A percentile compares a stretch with the other conserved stretches of the same genome.
These are phyloP conservation scores for Lactarius indigo DNA, from an alignment of 768 basidiomycete species.

Conservation along the genomic window DNA sequence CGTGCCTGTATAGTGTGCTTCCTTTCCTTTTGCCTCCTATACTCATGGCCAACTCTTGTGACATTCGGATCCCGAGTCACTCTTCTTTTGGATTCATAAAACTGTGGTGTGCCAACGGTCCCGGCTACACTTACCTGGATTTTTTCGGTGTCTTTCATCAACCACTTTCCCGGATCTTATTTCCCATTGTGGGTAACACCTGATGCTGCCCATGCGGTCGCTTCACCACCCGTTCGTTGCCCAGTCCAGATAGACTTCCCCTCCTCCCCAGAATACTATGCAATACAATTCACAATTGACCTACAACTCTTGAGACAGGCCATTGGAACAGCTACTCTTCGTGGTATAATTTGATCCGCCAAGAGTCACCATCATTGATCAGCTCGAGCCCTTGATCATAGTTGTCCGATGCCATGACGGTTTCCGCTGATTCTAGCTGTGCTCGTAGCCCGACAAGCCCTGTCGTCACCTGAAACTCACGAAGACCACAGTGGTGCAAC, in stretches of 20 bases:
- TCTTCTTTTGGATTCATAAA: constrained; percentile 7
- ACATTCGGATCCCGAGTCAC: constrained; percentile 8
- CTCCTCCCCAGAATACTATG: background rate
- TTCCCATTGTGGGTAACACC: constrained; percentile 5
- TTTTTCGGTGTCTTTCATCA: constrained; percentile 13
- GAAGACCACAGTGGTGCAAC: background rate
- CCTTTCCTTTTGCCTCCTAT: constrained; percentile 6
- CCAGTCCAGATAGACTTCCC: constrained; percentile 5
- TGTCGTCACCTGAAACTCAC: background rate
- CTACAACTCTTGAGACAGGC: background rate
- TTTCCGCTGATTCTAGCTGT: background rate
- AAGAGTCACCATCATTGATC: constrained; percentile 6
- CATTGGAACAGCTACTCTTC: background rate
- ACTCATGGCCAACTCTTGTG: constrained; percentile 7
- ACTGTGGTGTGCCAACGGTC: background rate
- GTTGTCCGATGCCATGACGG: background rate
- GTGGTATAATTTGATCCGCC: constrained; percentile 8
- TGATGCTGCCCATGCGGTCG: constrained; percentile 14
- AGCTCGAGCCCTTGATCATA: background rate
- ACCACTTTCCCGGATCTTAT: background rate
- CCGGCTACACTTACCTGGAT: constrained; percentile 7
- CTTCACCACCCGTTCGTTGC: constrained; percentile 1
- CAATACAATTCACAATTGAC: background rate
- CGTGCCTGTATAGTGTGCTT: constrained; percentile 8
- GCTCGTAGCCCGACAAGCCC: background rate